Conservation (phyloP, 106 monocot species). For the Alisma plantagoaquatica region DNA sequence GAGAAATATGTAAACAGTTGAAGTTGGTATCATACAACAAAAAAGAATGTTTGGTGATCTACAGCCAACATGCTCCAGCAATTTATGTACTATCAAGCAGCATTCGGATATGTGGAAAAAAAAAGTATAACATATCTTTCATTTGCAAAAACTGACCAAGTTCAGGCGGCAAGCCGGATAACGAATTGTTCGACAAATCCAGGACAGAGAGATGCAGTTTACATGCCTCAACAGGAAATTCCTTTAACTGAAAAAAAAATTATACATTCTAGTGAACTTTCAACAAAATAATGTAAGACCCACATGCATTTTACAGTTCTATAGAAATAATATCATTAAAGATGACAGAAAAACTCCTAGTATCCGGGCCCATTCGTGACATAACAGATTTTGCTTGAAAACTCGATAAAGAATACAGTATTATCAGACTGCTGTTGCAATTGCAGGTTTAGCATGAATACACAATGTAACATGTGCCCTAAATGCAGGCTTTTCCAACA, state of each 20-base stretch:
- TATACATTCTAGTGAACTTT: background rate
- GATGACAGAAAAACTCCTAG: background rate
- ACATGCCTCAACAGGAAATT: constrained; percentile 89
- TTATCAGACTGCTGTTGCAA: no score
- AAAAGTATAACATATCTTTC: no score
- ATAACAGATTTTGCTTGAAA: background rate
- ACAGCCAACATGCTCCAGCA: no score
- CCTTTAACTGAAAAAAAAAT: constrained; percentile 47
- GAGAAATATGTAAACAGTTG: no score
- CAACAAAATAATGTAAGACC: no score
- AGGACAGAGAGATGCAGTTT: constrained; percentile 74
- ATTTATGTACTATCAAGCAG: no score
- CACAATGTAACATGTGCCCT: no score
- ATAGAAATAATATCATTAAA: background rate
- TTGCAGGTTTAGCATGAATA: no score
- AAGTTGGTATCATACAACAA: no score
- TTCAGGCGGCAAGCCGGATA: constrained; percentile 89
- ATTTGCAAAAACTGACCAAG: constrained; percentile 79
- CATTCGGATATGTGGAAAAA: no score
- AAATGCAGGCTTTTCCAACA: no score
- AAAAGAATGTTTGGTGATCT: no score
- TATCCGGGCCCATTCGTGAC: background rate
- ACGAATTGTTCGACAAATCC: constrained; percentile 92
- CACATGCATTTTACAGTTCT: background rate
- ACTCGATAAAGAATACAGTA: background rate